Evolutionary conservation across 2,329 filamentous ascomycete species (phyloP), one percentile per base, ranked within the genome.

Genomic region (Thielaviopsis musarum): DNA sequence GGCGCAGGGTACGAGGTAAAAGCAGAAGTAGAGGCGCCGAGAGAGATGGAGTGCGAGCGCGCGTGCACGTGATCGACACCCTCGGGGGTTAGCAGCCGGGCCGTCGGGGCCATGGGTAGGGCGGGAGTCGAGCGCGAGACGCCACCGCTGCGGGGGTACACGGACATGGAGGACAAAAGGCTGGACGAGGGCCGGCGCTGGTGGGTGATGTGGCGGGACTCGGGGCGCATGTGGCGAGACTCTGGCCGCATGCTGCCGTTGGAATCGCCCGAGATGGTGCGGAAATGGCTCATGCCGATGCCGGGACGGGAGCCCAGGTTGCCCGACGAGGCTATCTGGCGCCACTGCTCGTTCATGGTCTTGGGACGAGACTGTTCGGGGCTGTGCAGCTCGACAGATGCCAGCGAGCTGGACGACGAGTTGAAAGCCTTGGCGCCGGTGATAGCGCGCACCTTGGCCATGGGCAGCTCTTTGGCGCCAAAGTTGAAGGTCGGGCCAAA

Each of bases 401-500:
- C 24, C 12, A 56, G 26, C 6, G 56, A 56, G 56, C 30, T 53
- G 17, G 51, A 28, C 15, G 52, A 55, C 19, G 52, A 55, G 19
- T 56, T 34, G 54, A 26, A 53, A 15, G 52, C 38, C 22, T 54
- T 41, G 17, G 53, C 51, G 45, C 56, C 51, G 6, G 34, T 52
- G 22, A 61, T 56, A n/a, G 56, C 59, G 21, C 57, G 52, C n/a
- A 59, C 41, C 52, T 61, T 61, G 15, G 58, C 56, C 56, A 52
- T 38, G 48, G 61, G 61, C 3, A 60, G 52, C 30, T 63, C 59
- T 38, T 58, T 56, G 30, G 68, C 71, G 60, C 56, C 59, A 59
- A 89, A 85, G 62, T 86, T 84, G 65, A 88, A 73, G 0, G 91
- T 95, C 5, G 85, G 88, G 0, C 91, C 91, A 71, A 96, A 96